These are phyloP conservation scores for Hypocreales sp. DNA, from an alignment of 2,329 filamentous ascomycete species.

Conservation along the genomic window DNA sequence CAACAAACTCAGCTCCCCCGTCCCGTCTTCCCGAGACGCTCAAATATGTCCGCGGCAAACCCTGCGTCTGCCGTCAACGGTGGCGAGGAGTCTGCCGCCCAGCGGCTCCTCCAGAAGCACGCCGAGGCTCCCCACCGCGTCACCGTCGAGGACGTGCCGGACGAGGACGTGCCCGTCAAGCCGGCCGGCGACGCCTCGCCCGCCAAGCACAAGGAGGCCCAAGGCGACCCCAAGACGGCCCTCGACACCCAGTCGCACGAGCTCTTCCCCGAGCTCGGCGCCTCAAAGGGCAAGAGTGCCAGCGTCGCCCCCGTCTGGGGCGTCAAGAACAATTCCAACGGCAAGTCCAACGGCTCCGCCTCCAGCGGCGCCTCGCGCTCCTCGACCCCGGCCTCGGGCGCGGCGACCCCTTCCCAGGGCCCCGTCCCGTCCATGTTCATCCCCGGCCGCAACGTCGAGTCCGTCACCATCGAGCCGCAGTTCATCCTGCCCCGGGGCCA, in stretches of 20 bases:
- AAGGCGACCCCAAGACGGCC: constrained; percentile 18
- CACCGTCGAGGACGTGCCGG: constrained; percentile 66
- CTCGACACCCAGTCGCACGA: constrained; percentile 83
- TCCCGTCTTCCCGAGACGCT: not conserved
- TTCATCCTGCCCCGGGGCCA: constrained; percentile 64
- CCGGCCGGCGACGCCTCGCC: constrained; percentile 32
- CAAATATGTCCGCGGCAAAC: constrained; percentile 25
- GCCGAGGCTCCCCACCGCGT: constrained; percentile 36
- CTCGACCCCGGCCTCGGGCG: constrained; percentile 47
- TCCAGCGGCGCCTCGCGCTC: constrained; percentile 42
- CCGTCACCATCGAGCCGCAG: constrained; percentile 55
- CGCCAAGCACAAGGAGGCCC: constrained; percentile 50
- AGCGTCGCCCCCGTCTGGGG: constrained; percentile 64
- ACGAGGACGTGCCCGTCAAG: constrained; percentile 58
- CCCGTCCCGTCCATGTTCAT: constrained; percentile 44
- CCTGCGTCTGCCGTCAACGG: constrained; percentile 13
- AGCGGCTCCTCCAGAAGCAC: constrained; percentile 52
- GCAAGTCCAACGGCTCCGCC: constrained; percentile 37
- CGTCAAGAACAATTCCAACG: constrained; percentile 42
- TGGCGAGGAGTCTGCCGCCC: constrained; percentile 35
- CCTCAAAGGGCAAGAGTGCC: constrained; percentile 48
- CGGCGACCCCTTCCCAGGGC: constrained; percentile 23
- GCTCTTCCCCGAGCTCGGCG: constrained; percentile 82
- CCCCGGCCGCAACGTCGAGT: constrained; percentile 70
- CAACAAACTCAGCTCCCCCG: no score